phyloP scores from a whole-genome alignment of 2,329 filamentous ascomycete genomes.

The Pseudogymnoascus verrucosus region DNA sequence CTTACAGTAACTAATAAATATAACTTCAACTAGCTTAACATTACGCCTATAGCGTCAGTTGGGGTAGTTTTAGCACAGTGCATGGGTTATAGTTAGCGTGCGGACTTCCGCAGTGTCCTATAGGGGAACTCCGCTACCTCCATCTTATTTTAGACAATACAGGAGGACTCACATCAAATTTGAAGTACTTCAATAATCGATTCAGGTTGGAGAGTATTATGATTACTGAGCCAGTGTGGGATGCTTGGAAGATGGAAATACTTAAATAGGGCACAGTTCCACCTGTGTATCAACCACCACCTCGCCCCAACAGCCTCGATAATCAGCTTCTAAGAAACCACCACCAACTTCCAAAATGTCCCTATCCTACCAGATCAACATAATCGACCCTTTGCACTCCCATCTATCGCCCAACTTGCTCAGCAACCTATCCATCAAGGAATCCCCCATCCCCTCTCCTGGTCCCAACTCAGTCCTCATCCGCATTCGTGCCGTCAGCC shows the following conservation, averaged over 20 bases:
- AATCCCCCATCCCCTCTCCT: slow-evolving; percentile 39
- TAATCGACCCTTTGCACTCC: not conserved
- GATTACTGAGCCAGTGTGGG: not conserved
- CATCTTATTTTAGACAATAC: not conserved
- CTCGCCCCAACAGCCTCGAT: not conserved
- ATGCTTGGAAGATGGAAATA: not conserved
- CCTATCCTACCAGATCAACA: not conserved
- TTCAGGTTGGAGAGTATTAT: not conserved
- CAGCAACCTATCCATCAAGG: slow-evolving; percentile 40
- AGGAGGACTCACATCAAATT: not conserved
- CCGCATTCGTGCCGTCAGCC: slow-evolving; percentile 21
- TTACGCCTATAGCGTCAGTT: too few relatives aligned
- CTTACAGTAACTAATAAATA: too few relatives aligned
- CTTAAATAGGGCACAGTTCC: not conserved
- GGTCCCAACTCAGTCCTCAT: slow-evolving; percentile 38
- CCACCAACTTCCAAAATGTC: not conserved
- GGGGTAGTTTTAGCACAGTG: too few relatives aligned
- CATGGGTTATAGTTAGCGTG: not conserved
- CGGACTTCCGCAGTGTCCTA: not conserved
- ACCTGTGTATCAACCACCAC: not conserved
- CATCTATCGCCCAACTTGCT: slow-evolving; percentile 23
- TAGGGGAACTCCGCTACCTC: not conserved
- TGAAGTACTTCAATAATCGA: not conserved
- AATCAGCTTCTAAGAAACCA: not conserved
- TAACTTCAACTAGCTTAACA: too few relatives aligned